phyloP scores from a whole-genome alignment of 2,329 filamentous ascomycete species.

The Mycosphaerella sp. region DNA sequence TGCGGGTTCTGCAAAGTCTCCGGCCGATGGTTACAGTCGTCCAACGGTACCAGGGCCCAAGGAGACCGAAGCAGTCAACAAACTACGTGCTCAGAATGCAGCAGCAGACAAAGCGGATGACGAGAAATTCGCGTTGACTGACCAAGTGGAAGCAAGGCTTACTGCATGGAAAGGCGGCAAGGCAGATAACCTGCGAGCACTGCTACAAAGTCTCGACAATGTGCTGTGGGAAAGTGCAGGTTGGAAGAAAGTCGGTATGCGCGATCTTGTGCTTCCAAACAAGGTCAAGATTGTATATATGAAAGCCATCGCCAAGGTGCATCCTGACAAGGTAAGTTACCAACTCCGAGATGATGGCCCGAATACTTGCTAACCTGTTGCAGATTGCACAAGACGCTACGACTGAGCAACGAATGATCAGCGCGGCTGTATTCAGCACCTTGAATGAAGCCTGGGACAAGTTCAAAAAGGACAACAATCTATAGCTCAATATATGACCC shows the following conservation, averaged over 20 bases:
- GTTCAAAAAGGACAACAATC: slow-evolving; percentile 55
- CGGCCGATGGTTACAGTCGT: slow-evolving; percentile 26
- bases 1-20: slow-evolving; percentile 20
- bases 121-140: slow-evolving; percentile 83
- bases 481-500: not conserved
- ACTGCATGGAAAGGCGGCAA: slow-evolving; percentile 83
- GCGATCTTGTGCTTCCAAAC: slow-evolving; percentile 83
- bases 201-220: slow-evolving; percentile 77
- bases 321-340: slow-evolving; percentile 89
- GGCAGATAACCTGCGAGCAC: slow-evolving; percentile 80
- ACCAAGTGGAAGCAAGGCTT: slow-evolving; percentile 76
- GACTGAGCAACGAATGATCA: slow-evolving; percentile 62
- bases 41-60: slow-evolving; percentile 31
- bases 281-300: slow-evolving; percentile 98
- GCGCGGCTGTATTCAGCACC: slow-evolving; percentile 58
- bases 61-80: slow-evolving; percentile 66
- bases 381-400: slow-evolving; percentile 59
- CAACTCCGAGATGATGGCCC: not conserved
- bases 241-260: slow-evolving; percentile 95
- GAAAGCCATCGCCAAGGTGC: slow-evolving; percentile 98
- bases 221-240: slow-evolving; percentile 88
- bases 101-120: slow-evolving; percentile 82
- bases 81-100: slow-evolving; percentile 75
- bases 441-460: slow-evolving; percentile 65
- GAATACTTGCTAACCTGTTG: not conserved